These are phyloP conservation scores for Paraglomus brasilianum DNA, from an alignment of 192 early-diverging fungal species.

Conservation along the genomic window DNA sequence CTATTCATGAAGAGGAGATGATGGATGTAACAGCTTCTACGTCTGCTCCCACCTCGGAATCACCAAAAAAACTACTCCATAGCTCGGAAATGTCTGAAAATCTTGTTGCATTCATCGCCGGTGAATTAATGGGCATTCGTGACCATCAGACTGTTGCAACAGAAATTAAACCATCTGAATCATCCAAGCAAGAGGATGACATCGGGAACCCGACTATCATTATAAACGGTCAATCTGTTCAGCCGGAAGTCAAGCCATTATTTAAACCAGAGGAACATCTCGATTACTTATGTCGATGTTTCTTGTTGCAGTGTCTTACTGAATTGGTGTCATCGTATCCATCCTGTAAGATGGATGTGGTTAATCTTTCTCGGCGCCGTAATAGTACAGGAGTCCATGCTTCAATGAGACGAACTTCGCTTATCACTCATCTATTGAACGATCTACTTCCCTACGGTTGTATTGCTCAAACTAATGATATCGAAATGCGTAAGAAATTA, in stretches of 20 bases:
- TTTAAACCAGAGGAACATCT: constrained; percentile 32
- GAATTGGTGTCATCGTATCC: constrained; percentile 89
- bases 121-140: constrained; percentile 48
- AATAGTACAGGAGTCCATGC: constrained; percentile 33
- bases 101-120: constrained; percentile 55
- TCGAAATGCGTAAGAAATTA: constrained; percentile 54
- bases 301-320: constrained; percentile 81
- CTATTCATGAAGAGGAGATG: constrained; percentile 34
- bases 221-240: background rate
- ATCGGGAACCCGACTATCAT: background rate
- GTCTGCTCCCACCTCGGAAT: constrained; percentile 26
- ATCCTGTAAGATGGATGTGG: constrained; percentile 71
- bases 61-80: constrained; percentile 41
- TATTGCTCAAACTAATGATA: constrained; percentile 43
- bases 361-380: constrained; percentile 55
- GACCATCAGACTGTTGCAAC: background rate
- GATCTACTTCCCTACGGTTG: constrained; percentile 64
- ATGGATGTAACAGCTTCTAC: constrained; percentile 28
- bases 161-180: background rate
- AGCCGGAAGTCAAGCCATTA: constrained; percentile 13
- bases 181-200: background rate
- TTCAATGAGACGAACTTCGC: constrained; percentile 42
- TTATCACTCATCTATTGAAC: constrained; percentile 62
- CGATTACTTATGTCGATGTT: constrained; percentile 51
- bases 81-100: constrained; percentile 47